Evolutionary conservation across 495 filamentous ascomycete genomes (phyloP).

Genomic region (Hyaloscypha finlandica): DNA sequence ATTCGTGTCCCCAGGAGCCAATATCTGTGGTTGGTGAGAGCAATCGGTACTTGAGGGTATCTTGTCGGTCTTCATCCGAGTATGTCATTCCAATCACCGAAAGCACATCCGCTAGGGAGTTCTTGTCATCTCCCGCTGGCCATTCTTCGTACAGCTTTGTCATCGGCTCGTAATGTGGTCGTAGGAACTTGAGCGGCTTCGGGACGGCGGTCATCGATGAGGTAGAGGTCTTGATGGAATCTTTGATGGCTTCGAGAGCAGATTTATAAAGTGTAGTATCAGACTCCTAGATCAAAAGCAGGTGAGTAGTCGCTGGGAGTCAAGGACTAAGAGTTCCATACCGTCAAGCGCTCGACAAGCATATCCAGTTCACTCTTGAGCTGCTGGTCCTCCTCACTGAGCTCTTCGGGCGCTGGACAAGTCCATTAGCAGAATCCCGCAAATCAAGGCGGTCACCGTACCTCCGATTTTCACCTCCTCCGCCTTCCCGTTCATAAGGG

Average conservation of each 20-base stretch:
- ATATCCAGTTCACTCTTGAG: conserved; percentile 98
- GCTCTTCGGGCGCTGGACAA: conserved; percentile 67
- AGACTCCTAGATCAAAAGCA: conserved; percentile 62
- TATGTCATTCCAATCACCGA: conserved; percentile 99
- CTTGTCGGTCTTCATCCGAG: conserved; percentile 92
- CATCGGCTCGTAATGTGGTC: conserved; percentile 90
- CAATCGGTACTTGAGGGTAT: conserved; percentile 93
- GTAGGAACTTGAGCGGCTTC: conserved; percentile 95
- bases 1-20: conserved; percentile 98
- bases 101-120: conserved; percentile 88
- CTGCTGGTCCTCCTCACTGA: conserved; percentile 97
- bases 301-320: conserved; percentile 3
- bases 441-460: conserved; percentile 28
- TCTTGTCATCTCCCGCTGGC: conserved; percentile 80
- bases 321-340: conserved; percentile 42
- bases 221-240: conserved; percentile 96
- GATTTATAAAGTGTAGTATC: conserved; percentile 88
- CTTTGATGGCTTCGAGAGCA: conserved; percentile 92
- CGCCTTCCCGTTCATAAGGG: conserved; percentile 71
- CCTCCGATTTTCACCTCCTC: conserved; percentile 50
- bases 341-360: conserved; percentile 93
- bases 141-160: conserved; percentile 85
- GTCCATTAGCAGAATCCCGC: conserved; percentile 12
- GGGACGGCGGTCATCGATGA: conserved; percentile 99
- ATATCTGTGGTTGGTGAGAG: conserved; percentile 89